Evolutionary conservation across 2,329 filamentous ascomycete species (phyloP).

Genomic region (Calonectria hongkongensis): DNA sequence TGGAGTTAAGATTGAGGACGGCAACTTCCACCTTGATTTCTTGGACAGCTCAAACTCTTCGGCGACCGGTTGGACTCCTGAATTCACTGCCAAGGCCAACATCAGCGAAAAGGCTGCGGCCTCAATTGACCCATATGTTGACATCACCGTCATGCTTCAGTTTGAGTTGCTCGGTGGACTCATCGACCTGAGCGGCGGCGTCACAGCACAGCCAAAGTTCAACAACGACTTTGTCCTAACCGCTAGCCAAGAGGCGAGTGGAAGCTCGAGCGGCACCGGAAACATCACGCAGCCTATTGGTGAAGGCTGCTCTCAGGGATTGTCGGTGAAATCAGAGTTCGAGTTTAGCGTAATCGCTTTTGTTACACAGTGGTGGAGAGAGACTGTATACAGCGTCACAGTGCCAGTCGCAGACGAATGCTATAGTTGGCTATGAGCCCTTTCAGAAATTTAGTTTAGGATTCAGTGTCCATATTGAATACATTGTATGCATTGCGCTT

Average conservation of each 20-base stretch:
- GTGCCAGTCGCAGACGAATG: slow-evolving; percentile 46
- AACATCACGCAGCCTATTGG: slow-evolving; percentile 41
- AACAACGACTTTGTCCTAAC: slow-evolving; percentile 59
- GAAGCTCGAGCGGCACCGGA: slow-evolving; percentile 31
- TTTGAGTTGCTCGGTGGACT: slow-evolving; percentile 59
- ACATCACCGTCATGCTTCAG: slow-evolving; percentile 62
- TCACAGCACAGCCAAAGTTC: slow-evolving; percentile 61
- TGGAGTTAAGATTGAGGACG: slow-evolving; percentile 58
- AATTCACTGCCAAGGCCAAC: slow-evolving; percentile 60
- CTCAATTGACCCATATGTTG: slow-evolving; percentile 57
- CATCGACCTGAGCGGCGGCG: slow-evolving; percentile 61
- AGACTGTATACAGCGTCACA: slow-evolving; percentile 47
- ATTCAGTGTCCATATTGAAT: neutral
- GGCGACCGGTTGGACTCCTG: slow-evolving; percentile 60
- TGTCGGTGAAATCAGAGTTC: slow-evolving; percentile 53
- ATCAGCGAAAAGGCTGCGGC: slow-evolving; percentile 58
- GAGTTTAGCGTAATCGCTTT: slow-evolving; percentile 53
- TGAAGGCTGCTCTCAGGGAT: slow-evolving; percentile 49
- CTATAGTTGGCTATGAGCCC: slow-evolving; percentile 41
- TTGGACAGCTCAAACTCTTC: slow-evolving; percentile 54
- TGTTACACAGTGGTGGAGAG: slow-evolving; percentile 53
- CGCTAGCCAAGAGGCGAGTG: slow-evolving; percentile 51
- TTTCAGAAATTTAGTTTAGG: neutral
- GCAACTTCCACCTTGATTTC: slow-evolving; percentile 63
- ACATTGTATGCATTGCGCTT: neutral